Evolutionary conservation across 768 basidiomycete species (phyloP).

Genomic region (Pholiota conissans): DNA sequence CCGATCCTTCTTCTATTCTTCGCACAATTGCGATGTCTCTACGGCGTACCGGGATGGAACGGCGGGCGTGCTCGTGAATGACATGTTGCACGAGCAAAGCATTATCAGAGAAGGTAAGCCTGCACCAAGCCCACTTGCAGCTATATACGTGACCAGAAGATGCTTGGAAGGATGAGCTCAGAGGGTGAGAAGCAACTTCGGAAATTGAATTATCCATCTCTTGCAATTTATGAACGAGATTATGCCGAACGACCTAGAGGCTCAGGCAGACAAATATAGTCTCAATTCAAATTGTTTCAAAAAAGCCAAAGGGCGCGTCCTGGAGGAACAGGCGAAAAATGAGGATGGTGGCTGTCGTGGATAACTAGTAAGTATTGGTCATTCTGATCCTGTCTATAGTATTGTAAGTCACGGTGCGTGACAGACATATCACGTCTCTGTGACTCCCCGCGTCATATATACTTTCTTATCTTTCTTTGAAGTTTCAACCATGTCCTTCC

Average conservation of each 20-base stretch:
- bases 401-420: too few relatives aligned
- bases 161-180: background rate
- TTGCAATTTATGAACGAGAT: too few relatives aligned
- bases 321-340: background rate
- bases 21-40: constrained; percentile 43
- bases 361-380: too few relatives aligned
- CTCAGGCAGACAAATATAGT: too few relatives aligned
- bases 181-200: background rate
- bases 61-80: constrained; percentile 44
- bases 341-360: background rate
- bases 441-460: background rate
- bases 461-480: too few relatives aligned
- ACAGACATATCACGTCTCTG: background rate
- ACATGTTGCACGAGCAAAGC: constrained; percentile 46
- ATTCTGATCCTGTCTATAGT: too few relatives aligned
- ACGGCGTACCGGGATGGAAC: constrained; percentile 41
- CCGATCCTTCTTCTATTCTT: constrained; percentile 47
- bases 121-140: constrained; percentile 60
- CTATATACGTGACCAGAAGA: constrained; percentile 21
- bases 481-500: constrained; percentile 15
- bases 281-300: too few relatives aligned
- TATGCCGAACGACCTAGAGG: too few relatives aligned
- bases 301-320: background rate
- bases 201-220: background rate
- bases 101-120: constrained; percentile 36